phyloP scores from a whole-genome alignment of 2,329 filamentous ascomycete species.

The Leptographium radiaticola region DNA sequence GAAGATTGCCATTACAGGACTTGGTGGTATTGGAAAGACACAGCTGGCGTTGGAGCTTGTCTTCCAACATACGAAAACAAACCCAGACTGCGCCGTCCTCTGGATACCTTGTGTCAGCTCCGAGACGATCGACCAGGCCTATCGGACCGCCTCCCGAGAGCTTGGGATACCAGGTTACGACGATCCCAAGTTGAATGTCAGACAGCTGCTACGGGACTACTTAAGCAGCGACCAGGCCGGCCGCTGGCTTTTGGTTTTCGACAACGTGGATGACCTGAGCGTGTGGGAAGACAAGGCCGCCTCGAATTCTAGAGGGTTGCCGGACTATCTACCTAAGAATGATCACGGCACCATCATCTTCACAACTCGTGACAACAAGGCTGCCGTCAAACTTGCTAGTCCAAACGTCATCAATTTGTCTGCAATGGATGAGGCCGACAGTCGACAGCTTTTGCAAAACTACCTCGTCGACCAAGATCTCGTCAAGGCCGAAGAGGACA shows the following conservation, averaged over 20 bases:
- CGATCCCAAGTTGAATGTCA: slow-evolving; percentile 22
- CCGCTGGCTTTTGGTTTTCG: slow-evolving; percentile 29
- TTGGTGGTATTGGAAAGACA: slow-evolving; percentile 25
- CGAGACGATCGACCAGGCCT: slow-evolving; percentile 21
- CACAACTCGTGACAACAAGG: slow-evolving; percentile 14
- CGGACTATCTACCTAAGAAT: background rate
- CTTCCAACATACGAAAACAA: slow-evolving; percentile 14
- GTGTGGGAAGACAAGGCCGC: slow-evolving; percentile 13
- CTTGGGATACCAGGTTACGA: slow-evolving; percentile 17
- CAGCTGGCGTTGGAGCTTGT: slow-evolving; percentile 24
- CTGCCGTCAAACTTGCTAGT: slow-evolving; percentile 3
- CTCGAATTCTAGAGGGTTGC: slow-evolving; percentile 3
- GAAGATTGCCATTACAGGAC: slow-evolving; percentile 16
- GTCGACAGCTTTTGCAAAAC: slow-evolving; percentile 12
- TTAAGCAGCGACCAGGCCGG: slow-evolving; percentile 16
- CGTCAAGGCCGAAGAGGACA: background rate
- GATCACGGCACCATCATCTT: slow-evolving; percentile 8
- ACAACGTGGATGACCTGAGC: slow-evolving; percentile 28
- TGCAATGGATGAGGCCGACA: slow-evolving; percentile 13
- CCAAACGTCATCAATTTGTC: slow-evolving; percentile 12
- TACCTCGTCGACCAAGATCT: slow-evolving; percentile 6
- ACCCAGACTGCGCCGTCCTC: slow-evolving; percentile 24
- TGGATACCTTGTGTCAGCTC: slow-evolving; percentile 22
- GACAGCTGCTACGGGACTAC: slow-evolving; percentile 19
- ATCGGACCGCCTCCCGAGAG: slow-evolving; percentile 18